A percentile compares a stretch with the other conserved stretches of the same genome.
These are phyloP conservation scores for Haberlea rhodopensis DNA, from an alignment of 257 asterid species.

Conservation along the genomic window DNA sequence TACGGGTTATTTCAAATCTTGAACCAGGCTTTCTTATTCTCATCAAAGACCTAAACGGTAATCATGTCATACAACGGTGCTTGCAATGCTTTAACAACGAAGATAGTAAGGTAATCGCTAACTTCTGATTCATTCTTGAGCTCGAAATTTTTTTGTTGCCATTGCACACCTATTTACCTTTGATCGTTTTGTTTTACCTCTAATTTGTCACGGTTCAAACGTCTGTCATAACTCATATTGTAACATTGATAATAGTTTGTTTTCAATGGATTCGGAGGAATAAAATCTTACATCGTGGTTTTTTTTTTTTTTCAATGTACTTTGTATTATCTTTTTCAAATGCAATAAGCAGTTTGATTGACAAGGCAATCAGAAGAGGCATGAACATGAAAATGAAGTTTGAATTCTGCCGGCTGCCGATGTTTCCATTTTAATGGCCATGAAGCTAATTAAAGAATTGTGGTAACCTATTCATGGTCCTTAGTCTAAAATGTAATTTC, in stretches of 20 bases:
- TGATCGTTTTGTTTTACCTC: constrained; percentile 6
- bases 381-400: constrained; percentile 11
- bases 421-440: constrained; percentile 15
- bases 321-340: neutral
- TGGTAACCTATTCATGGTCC: constrained; percentile 5
- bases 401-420: neutral
- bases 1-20: constrained; percentile 64
- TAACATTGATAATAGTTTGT: neutral
- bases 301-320: constrained; percentile 6
- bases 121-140: constrained; percentile 16
- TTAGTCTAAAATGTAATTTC: neutral
- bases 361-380: constrained; percentile 1
- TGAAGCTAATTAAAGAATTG: neutral
- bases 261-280: constrained; percentile 15
- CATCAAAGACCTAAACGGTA: constrained; percentile 83
- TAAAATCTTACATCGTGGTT: constrained; percentile 10
- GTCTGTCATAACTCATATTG: neutral
- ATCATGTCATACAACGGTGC: constrained; percentile 89
- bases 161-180: neutral
- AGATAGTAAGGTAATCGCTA: constrained; percentile 64
- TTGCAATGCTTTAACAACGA: constrained; percentile 70
- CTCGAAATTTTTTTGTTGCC: constrained; percentile 3
- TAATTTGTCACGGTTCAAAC: neutral
- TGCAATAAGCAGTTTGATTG: neutral
- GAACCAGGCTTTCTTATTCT: constrained; percentile 90